Evolutionary conservation across 2,329 filamentous ascomycete genomes (phyloP).

Genomic region (Ophiognomonia clavigignenti-juglandacearum): DNA sequence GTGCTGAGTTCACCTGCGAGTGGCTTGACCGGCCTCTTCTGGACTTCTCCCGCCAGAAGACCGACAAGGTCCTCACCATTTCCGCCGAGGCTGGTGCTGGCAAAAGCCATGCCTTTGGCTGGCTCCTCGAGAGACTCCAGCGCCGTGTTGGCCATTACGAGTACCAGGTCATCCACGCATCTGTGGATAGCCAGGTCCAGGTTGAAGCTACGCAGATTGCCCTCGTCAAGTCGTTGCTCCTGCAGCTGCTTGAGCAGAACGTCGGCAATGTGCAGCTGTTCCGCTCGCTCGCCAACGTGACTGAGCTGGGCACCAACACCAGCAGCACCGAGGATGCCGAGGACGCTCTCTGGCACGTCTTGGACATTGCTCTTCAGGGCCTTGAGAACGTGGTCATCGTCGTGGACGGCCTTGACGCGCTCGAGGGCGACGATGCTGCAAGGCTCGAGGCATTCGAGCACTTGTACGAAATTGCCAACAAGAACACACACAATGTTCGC

Average conservation of each 20-base stretch:
- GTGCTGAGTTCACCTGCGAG: constrained; percentile 17
- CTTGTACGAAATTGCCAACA: constrained; percentile 16
- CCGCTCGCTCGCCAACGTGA: constrained; percentile 17
- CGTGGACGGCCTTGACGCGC: constrained; percentile 14
- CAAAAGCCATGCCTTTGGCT: constrained; percentile 15
- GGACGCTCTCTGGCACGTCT: constrained; percentile 19
- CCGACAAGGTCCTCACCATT: constrained; percentile 14
- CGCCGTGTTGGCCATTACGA: constrained; percentile 14
- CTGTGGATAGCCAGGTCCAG: constrained; percentile 16
- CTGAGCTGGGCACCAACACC: constrained; percentile 18
- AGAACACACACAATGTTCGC: constrained; percentile 16
- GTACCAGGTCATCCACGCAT: constrained; percentile 16
- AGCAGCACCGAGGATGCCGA: constrained; percentile 24
- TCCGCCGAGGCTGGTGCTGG: constrained; percentile 16
- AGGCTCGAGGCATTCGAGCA: constrained; percentile 16
- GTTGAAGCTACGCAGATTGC: constrained; percentile 16
- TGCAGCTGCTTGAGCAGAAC: constrained; percentile 17
- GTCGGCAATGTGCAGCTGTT: constrained; percentile 16
- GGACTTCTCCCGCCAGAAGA: constrained; percentile 14
- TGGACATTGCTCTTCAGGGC: constrained; percentile 15
- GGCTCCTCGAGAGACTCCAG: constrained; percentile 16
- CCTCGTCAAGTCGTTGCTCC: constrained; percentile 14
- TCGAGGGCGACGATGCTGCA: constrained; percentile 16
- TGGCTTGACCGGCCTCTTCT: constrained; percentile 16
- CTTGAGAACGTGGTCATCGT: constrained; percentile 17